Base-by-base conservation (phyloP, 257 asterid genomes). In the Misopates orontium region DNA sequence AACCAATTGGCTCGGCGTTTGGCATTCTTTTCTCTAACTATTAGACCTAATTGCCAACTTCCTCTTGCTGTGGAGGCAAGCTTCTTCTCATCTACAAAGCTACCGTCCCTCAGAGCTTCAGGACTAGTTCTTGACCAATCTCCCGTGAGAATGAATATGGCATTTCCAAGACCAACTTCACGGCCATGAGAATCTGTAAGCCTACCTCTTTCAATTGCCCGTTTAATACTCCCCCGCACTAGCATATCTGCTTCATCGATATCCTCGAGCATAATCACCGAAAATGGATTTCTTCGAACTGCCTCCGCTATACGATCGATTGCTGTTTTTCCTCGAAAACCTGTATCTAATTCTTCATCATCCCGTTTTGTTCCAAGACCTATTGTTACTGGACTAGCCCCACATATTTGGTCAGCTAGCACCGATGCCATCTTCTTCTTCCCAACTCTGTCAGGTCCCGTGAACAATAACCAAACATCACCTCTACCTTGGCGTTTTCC, bases 381-480 rank as follows among this genome's bases (percentile, higher is more conserved):
- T 59, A 93, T 73, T 58, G 70, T 68, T 58, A 83, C 53, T 1
- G 87, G 92, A 60, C 52, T 67, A 10, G 75, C 61, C 71, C 95
- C 95, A 53, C 92, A 81, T 13, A 84, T 69, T 62, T 86, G 92
- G 65, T 93, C 95, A 0, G 97, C 87, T 24, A 90, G 76, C 67
- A 82, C 97, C 1, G 81, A 73, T 1, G 90, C 95, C 92, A 93
- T 79, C 82, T 87, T 93, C 77, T 77, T 83, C 89, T 87, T 93
- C 21, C 89, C 97, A 5, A 78, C 74, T 47, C 95, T 61, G 62
- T 93, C 99, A 0, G 99, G 99, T 18, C 99, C 99, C 0, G 90
- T 76, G 51, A 93, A 90, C 66, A 93, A 60, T 77, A 93, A 64
- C 99, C 97, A 93, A n/a, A 73, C 56, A 58, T 86, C 96, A n/a